Conservation (phyloP, 164 flowering plant genomes). For the Santalum album region DNA sequence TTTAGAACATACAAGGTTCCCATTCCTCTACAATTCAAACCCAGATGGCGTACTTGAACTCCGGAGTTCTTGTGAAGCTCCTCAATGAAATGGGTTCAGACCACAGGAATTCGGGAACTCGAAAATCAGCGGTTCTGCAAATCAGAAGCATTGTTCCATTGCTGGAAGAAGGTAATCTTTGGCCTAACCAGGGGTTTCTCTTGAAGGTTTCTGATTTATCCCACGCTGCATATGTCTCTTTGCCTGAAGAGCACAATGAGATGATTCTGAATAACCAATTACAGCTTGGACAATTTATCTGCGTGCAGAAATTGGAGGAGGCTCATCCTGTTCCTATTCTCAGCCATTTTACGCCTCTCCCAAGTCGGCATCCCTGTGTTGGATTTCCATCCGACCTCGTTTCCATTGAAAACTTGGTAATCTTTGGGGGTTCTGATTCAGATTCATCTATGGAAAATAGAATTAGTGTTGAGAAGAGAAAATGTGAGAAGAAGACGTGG, state of each 20-base stretch:
- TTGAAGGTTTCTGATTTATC: conserved; percentile 63
- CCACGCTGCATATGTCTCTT: conserved; percentile 48
- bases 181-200: conserved; percentile 66
- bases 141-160: conserved; percentile 58
- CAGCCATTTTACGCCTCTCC: conserved; percentile 39
- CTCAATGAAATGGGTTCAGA: conserved; percentile 33
- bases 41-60: conserved; percentile 35
- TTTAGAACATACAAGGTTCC: not conserved
- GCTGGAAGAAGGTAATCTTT: conserved; percentile 46
- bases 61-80: conserved; percentile 58
- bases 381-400: conserved; percentile 50
- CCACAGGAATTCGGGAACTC: conserved; percentile 6
- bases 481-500: conserved; percentile 10
- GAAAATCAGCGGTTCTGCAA: conserved; percentile 39
- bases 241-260: conserved; percentile 50
- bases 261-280: conserved; percentile 42
- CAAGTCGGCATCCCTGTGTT: conserved; percentile 43
- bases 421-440: conserved; percentile 8
- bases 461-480: too few species aligned
- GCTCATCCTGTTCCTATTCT: conserved; percentile 53
- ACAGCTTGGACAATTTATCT: conserved; percentile 59
- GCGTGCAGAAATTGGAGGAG: conserved; percentile 40
- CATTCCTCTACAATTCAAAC: too few species aligned
- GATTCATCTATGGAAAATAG: conserved; percentile 7
- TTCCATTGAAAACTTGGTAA: conserved; percentile 10